Evolutionary conservation across 208 protist genomes (phyloP).

Genomic region (Crithidia thermophila): DNA sequence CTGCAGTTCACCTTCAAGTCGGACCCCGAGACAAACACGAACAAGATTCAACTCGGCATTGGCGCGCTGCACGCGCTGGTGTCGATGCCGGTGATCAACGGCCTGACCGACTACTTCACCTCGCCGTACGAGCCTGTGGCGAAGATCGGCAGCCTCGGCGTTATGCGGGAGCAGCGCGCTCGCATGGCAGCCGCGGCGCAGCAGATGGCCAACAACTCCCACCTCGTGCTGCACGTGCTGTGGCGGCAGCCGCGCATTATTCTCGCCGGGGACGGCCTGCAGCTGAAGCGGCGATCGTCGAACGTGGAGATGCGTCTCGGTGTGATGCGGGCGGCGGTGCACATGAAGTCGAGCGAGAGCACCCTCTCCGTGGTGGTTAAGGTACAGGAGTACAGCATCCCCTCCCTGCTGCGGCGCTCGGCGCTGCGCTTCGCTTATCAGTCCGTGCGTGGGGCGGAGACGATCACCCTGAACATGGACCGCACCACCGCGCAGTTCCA

Average conservation of each 20-base stretch:
- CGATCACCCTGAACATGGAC: constrained; percentile 55
- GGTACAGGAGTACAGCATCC: constrained; percentile 68
- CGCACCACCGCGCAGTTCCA: constrained; percentile 56
- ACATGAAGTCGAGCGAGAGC: constrained; percentile 43
- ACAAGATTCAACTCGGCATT: constrained; percentile 57
- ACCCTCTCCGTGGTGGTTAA: constrained; percentile 44
- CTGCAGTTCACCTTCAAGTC: constrained; percentile 50
- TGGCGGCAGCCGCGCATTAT: constrained; percentile 82
- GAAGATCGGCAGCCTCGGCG: constrained; percentile 78
- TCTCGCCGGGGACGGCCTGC: constrained; percentile 56
- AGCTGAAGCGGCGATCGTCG: constrained; percentile 33
- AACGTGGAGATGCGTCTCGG: constrained; percentile 77
- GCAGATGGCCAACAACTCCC: constrained; percentile 52
- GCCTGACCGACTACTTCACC: constrained; percentile 76
- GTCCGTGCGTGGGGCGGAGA: constrained; percentile 13
- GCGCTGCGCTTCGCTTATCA: constrained; percentile 47
- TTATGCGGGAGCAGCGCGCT: constrained; percentile 80
- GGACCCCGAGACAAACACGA: constrained; percentile 44
- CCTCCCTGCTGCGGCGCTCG: constrained; percentile 67
- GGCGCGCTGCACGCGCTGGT: constrained; percentile 62
- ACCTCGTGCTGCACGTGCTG: constrained; percentile 56
- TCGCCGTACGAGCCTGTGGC: constrained; percentile 66
- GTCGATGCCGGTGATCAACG: constrained; percentile 67
- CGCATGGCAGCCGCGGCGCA: constrained; percentile 61
- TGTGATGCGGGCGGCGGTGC: constrained; percentile 58